A percentile compares a stretch with the other conserved stretches of the same genome.
Conservation (phyloP, 805 yeast species). For the Kazachstania psychrophila region DNA sequence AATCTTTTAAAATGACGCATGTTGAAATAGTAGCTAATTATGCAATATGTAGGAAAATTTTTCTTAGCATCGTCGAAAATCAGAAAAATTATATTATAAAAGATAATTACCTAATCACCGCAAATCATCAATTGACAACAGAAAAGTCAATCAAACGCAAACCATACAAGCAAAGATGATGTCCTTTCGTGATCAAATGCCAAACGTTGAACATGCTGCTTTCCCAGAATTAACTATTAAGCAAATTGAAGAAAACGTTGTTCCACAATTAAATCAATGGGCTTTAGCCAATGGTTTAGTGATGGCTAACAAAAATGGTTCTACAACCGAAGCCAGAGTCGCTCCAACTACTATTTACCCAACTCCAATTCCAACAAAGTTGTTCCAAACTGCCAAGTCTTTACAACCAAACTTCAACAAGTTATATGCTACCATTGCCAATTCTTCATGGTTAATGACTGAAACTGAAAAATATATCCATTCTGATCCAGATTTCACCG, state of each 20-base stretch:
- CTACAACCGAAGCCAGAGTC: constrained; percentile 35
- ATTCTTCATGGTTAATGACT: constrained; percentile 54
- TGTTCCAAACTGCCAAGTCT: constrained; percentile 55
- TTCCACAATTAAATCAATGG: constrained; percentile 59
- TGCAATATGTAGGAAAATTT: too few relatives aligned
- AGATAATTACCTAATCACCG: too few relatives aligned
- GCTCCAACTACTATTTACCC: constrained; percentile 92
- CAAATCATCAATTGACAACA: too few relatives aligned
- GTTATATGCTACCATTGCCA: constrained; percentile 57
- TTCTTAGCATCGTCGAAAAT: too few relatives aligned
- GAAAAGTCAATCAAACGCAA: neutral
- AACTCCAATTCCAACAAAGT: constrained; percentile 67
- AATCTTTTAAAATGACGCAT: neutral
- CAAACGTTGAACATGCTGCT: constrained; percentile 6
- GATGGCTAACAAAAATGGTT: constrained; percentile 68
- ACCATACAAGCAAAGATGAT: neutral
- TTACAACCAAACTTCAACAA: constrained; percentile 65
- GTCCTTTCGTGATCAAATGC: constrained; percentile 2
- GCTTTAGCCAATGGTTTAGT: constrained; percentile 67
- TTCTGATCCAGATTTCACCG: constrained; percentile 72
- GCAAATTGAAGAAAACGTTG: constrained; percentile 25
- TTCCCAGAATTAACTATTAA: constrained; percentile 26
- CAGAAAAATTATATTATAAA: too few relatives aligned
- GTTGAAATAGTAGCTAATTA: too few relatives aligned
- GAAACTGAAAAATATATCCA: constrained; percentile 46